These are phyloP conservation scores for Metschnikowia peoriensis DNA, from an alignment of 805 yeast genomes.

Conservation along the genomic window DNA sequence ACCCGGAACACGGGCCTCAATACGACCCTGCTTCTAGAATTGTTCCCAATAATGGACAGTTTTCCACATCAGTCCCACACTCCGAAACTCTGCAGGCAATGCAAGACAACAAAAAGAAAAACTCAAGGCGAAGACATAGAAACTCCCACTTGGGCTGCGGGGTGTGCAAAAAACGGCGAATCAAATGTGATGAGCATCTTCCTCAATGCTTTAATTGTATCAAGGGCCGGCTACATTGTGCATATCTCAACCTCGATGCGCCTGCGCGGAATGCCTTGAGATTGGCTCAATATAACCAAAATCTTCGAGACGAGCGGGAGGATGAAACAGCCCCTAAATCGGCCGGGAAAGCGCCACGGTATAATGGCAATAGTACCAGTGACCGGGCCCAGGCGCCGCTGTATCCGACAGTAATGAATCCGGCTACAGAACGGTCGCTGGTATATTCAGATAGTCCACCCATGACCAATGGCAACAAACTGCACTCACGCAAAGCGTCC, in stretches of 20 bases:
- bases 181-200: conserved; percentile 64
- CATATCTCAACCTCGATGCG: conserved; percentile 47
- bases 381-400: background rate
- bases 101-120: conserved; percentile 31
- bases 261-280: conserved; percentile 49
- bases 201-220: conserved; percentile 58
- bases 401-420: background rate
- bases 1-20: background rate
- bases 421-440: background rate
- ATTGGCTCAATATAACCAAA: conserved; percentile 49
- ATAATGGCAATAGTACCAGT: background rate
- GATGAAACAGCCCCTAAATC: conserved; percentile 1
- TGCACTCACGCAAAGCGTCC: background rate
- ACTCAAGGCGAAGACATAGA: conserved; percentile 57
- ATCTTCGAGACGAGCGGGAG: conserved; percentile 23
- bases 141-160: conserved; percentile 77
- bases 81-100: background rate
- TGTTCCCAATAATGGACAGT: background rate
- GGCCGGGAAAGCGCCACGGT: background rate
- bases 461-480: background rate
- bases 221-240: conserved; percentile 47
- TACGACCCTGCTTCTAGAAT: background rate
- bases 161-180: conserved; percentile 59
- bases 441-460: background rate
- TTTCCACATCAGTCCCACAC: background rate